Base-by-base conservation (phyloP, 129 eudicot species). In the Arctium minus region DNA sequence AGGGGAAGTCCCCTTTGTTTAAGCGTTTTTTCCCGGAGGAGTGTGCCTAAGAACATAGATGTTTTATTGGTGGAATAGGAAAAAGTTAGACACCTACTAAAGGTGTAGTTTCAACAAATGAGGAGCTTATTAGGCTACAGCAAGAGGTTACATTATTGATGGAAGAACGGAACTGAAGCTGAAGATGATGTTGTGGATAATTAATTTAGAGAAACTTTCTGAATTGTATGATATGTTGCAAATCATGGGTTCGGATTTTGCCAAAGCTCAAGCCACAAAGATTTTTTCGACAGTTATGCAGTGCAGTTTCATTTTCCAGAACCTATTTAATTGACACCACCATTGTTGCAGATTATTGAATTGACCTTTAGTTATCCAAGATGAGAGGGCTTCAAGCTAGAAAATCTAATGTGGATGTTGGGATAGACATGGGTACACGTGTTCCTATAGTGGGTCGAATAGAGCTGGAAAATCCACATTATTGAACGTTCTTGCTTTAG, bases 181-280 rank as follows among this genome's bases (percentile, higher is more conserved):
- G 76, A 56, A 22, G 77, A 38, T 37, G 72, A 75, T 22, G 88
- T 53, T 38, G 83, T 79, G 81, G 90, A 86, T 80, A 87, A 80
- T 3, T 80, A 87, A 80, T 3, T 93, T 86, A 3, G 91, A 89
- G 80, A 91, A 81, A 72, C 96, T 91, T 5, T 79, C 91, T 36
- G 96, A 87, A 72, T 44, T 89, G 88, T 89, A 91, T 67, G 96
- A 91, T 53, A 81, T 77, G 31, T 81, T 91, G 75, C 81, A 91
- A 85, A 8, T 89, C 12, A 75, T 91, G 88, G 92, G 91, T 15
- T 87, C 96, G 13, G 93, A 91, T 89, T 91, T 93, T 81, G 96
- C 96, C 68, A 91, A 91, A 82, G 88, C 96, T 37, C 93, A 89
- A 80, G 96, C 96, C 68, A 88, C 96, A 12, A 91, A 91, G 81